Conservation (phyloP, 768 basidiomycete species). For the Tylopilus rubrobrunneus region DNA sequence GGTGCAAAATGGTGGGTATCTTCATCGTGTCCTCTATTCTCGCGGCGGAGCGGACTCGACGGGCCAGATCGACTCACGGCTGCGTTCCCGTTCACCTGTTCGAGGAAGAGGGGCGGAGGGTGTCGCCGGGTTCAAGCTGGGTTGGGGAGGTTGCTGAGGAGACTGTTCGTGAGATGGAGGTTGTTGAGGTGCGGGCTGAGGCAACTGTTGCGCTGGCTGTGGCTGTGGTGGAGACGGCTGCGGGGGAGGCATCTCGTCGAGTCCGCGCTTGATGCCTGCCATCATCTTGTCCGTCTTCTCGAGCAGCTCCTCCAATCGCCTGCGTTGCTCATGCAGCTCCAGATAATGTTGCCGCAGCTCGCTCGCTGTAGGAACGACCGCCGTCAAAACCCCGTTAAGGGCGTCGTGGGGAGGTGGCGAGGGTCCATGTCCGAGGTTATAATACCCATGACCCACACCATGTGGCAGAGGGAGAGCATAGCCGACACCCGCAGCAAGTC, state of each 20-base stretch:
- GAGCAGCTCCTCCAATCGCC: conserved; percentile 68
- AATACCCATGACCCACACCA: conserved; percentile 34
- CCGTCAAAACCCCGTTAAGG: conserved; percentile 25
- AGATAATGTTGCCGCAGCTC: conserved; percentile 74
- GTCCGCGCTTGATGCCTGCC: conserved; percentile 62
- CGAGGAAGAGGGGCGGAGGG: conserved; percentile 23
- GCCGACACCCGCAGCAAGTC: conserved; percentile 35
- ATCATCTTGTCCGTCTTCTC: conserved; percentile 73
- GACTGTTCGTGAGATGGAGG: conserved; percentile 28
- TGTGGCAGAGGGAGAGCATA: conserved; percentile 42
- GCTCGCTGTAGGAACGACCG: conserved; percentile 40
- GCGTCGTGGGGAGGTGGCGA: conserved; percentile 33
- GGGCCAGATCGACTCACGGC: conserved; percentile 28
- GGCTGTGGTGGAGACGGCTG: conserved; percentile 30
- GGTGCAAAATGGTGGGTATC: background rate
- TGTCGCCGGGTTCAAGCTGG: conserved; percentile 9
- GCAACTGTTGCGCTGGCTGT: conserved; percentile 31
- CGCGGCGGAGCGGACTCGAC: conserved; percentile 25
- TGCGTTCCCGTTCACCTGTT: conserved; percentile 27
- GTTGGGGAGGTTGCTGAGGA: conserved; percentile 19
- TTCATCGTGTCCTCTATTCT: conserved; percentile 48
- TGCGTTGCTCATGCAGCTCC: conserved; percentile 60
- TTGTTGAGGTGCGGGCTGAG: conserved; percentile 21
- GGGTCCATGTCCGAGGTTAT: conserved; percentile 36
- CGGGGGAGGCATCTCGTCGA: conserved; percentile 35